phyloP scores from a whole-genome alignment of 108 stramenopile species.

The Skeletonema costatum region DNA sequence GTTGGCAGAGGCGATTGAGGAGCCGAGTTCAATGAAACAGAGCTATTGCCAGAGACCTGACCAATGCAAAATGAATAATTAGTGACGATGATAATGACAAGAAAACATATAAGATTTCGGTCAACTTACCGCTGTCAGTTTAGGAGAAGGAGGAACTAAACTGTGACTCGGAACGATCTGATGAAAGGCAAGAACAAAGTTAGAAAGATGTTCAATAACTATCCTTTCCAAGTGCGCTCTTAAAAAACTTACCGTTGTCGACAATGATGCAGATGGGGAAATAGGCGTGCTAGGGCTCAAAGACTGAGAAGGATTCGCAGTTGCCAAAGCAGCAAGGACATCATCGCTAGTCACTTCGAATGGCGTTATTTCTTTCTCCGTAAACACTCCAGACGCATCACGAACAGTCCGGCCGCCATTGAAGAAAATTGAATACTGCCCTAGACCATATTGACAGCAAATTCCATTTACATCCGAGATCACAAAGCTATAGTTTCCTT shows the following conservation, averaged over 20 bases:
- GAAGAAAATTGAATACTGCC: conserved; percentile 9
- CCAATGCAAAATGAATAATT: too few relatives aligned
- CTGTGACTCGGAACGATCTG: neutral
- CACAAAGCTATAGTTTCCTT: conserved; percentile 18
- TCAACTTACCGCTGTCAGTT: too few relatives aligned
- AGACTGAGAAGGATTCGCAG: neutral
- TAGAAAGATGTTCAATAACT: neutral
- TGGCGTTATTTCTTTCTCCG: neutral
- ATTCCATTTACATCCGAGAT: conserved; percentile 13
- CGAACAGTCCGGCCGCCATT: neutral
- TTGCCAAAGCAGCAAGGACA: neutral
- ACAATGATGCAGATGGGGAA: neutral
- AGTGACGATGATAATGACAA: too few relatives aligned
- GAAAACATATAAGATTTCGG: too few relatives aligned
- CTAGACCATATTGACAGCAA: conserved; percentile 18
- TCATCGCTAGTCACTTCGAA: conserved; percentile 4
- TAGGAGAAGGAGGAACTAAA: too few relatives aligned
- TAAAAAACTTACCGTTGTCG: neutral
- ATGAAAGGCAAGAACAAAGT: neutral
- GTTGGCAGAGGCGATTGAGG: too few relatives aligned
- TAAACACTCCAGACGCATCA: conserved; percentile 1
- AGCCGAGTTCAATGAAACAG: too few relatives aligned
- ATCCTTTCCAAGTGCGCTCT: neutral
- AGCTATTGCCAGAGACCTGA: too few relatives aligned
- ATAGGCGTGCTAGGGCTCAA: neutral